phyloP scores from a whole-genome alignment of 1,139 yeast genomes.

The Geotrichum australiense region DNA sequence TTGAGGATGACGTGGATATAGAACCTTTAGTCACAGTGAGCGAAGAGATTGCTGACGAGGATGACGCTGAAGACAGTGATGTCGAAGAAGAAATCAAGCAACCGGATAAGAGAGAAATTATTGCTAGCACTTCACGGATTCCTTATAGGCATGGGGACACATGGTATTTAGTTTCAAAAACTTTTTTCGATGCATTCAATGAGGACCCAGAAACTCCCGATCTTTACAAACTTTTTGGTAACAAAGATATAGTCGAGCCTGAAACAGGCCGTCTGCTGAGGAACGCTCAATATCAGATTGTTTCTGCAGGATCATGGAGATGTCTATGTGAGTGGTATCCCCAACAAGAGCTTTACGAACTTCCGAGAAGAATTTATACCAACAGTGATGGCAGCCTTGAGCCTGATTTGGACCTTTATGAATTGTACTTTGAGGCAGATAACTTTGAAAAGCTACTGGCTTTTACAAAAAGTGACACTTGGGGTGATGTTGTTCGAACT shows the following conservation, averaged over 20 bases:
- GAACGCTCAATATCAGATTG: constrained; percentile 1
- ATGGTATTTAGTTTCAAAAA: constrained; percentile 11
- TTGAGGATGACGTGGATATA: too few relatives aligned
- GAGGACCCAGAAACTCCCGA: constrained; percentile 1
- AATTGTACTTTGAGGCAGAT: constrained; percentile 7
- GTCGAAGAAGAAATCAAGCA: neutral
- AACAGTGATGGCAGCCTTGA: constrained; percentile 1
- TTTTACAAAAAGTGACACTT: neutral
- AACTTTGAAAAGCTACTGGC: neutral
- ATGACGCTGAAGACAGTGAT: neutral
- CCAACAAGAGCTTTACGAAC: neutral
- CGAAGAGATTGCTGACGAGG: constrained; percentile 2
- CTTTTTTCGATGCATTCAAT: constrained; percentile 4
- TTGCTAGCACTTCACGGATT: neutral
- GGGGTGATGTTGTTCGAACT: neutral
- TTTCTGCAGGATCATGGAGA: constrained; percentile 14
- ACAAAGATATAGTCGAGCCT: constrained; percentile 13
- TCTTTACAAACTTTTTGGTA: constrained; percentile 8
- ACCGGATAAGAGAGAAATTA: constrained; percentile 5
- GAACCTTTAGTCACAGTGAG: too few relatives aligned
- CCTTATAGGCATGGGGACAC: constrained; percentile 5
- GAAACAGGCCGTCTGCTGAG: neutral
- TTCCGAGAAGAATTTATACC: constrained; percentile 16
- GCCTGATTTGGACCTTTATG: constrained; percentile 12
- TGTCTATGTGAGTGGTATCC: constrained; percentile 13